A percentile compares a stretch with the other conserved stretches of the same genome.
phyloP scores from a whole-genome alignment of 495 filamentous ascomycete species.

The Darksidea phi region DNA sequence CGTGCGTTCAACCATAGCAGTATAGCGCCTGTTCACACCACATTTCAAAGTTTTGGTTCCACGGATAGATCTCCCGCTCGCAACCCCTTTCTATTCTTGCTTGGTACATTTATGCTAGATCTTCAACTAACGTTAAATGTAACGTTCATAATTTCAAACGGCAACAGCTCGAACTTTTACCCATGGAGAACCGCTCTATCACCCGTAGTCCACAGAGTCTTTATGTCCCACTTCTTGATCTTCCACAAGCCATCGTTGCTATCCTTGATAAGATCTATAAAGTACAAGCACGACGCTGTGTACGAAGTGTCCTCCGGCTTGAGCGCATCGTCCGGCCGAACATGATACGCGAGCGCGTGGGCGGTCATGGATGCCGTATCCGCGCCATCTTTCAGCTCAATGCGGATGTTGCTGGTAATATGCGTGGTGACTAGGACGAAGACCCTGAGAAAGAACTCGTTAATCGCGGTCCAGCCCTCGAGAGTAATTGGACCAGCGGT shows the following conservation, averaged over 20 bases:
- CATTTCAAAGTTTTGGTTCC: neutral
- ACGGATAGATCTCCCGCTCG: slow-evolving; percentile 7
- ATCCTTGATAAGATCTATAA: slow-evolving; percentile 31
- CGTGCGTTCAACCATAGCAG: too few relatives aligned
- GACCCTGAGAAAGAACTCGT: slow-evolving; percentile 15
- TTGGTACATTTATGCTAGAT: slow-evolving; percentile 6
- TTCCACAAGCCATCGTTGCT: slow-evolving; percentile 33
- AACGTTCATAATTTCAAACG: slow-evolving; percentile 11
- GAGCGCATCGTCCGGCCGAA: slow-evolving; percentile 24
- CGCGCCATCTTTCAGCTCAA: slow-evolving; percentile 33
- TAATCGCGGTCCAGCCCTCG: slow-evolving; percentile 21
- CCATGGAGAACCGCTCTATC: slow-evolving; percentile 28
- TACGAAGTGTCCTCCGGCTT: slow-evolving; percentile 25
- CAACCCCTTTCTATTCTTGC: slow-evolving; percentile 8
- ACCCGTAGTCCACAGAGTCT: slow-evolving; percentile 29
- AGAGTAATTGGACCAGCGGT: slow-evolving; percentile 18
- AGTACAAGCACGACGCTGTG: slow-evolving; percentile 21
- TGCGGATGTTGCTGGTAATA: slow-evolving; percentile 33
- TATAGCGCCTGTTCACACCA: too few relatives aligned
- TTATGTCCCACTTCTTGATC: slow-evolving; percentile 33
- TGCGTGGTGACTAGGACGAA: slow-evolving; percentile 29
- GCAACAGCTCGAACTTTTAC: neutral
- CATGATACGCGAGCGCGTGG: slow-evolving; percentile 30
- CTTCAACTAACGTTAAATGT: slow-evolving; percentile 8
- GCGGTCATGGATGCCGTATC: slow-evolving; percentile 28